phyloP scores from a whole-genome alignment of 768 basidiomycete species.

The Boletellus sp. region DNA sequence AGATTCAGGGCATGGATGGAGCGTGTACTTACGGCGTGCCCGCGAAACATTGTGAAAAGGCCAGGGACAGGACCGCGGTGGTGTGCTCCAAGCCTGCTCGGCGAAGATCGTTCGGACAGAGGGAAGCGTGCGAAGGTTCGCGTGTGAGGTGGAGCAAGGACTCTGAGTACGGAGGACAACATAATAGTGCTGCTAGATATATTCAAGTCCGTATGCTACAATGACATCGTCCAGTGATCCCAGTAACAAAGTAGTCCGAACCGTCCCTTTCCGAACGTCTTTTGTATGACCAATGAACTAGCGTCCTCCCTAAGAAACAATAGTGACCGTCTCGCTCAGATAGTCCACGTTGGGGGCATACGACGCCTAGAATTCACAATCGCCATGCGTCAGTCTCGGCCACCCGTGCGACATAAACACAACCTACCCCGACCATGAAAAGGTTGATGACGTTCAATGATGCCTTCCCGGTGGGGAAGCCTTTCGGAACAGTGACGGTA shows the following conservation, averaged over 20 bases:
- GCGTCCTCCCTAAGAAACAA: not conserved
- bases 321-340: too few relatives aligned
- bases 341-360: constrained; percentile 16
- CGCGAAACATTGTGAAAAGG: constrained; percentile 29
- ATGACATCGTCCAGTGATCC: too few relatives aligned
- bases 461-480: constrained; percentile 26
- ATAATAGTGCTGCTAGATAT: too few relatives aligned
- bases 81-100: not conserved
- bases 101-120: constrained; percentile 13
- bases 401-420: not conserved
- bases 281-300: not conserved
- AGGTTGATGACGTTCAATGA: constrained; percentile 37
- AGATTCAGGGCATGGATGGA: not conserved
- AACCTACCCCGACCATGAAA: constrained; percentile 40
- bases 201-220: not conserved
- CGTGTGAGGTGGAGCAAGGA: too few relatives aligned
- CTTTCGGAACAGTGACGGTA: constrained; percentile 28
- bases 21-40: constrained; percentile 20
- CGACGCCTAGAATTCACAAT: constrained; percentile 9
- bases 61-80: not conserved
- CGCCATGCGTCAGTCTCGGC: not conserved
- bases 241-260: not conserved
- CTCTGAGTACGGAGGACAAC: too few relatives aligned
- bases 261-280: too few relatives aligned
- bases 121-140: constrained; percentile 14